phyloP scores from a whole-genome alignment of 2,329 filamentous ascomycete species.

The Scytalidium sp. region DNA sequence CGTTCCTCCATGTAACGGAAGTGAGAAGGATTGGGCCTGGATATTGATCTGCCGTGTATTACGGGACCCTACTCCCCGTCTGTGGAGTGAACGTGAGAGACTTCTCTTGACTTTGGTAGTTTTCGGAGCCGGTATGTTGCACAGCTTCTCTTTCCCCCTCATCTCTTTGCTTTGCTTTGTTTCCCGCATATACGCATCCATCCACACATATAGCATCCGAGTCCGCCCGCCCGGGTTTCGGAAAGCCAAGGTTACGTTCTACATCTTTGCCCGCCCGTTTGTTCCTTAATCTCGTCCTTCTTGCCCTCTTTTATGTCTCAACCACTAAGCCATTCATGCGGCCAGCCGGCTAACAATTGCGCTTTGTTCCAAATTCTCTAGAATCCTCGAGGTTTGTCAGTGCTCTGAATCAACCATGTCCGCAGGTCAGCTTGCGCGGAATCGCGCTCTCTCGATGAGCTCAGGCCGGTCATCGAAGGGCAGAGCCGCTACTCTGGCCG shows the following conservation, averaged over 20 bases:
- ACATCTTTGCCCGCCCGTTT: slow-evolving; percentile 4
- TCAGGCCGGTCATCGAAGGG: slow-evolving; percentile 53
- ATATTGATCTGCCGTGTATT: slow-evolving; percentile 31
- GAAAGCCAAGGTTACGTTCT: slow-evolving; percentile 4
- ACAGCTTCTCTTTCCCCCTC: slow-evolving; percentile 1
- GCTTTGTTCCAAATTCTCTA: slow-evolving; percentile 5
- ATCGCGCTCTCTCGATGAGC: slow-evolving; percentile 57
- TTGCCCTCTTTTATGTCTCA: neutral
- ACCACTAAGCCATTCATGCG: slow-evolving; percentile 14
- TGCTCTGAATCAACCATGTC: slow-evolving; percentile 52
- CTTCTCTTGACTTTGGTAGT: too few species aligned
- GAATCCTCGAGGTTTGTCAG: slow-evolving; percentile 14
- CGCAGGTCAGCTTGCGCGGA: slow-evolving; percentile 50
- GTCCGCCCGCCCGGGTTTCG: neutral
- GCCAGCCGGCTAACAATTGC: slow-evolving; percentile 25
- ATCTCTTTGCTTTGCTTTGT: neutral
- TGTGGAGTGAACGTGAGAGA: slow-evolving; percentile 25
- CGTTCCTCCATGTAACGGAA: slow-evolving; percentile 26
- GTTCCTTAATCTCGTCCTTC: neutral
- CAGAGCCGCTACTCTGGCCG: slow-evolving; percentile 42
- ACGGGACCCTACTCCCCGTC: slow-evolving; percentile 23
- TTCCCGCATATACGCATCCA: neutral
- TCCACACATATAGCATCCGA: neutral
- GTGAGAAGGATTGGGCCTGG: slow-evolving; percentile 26
- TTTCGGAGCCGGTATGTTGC: slow-evolving; percentile 10